These are phyloP conservation scores for Wickerhamiella occidentalis DNA, from an alignment of 805 yeast genomes.

Conservation along the genomic window DNA sequence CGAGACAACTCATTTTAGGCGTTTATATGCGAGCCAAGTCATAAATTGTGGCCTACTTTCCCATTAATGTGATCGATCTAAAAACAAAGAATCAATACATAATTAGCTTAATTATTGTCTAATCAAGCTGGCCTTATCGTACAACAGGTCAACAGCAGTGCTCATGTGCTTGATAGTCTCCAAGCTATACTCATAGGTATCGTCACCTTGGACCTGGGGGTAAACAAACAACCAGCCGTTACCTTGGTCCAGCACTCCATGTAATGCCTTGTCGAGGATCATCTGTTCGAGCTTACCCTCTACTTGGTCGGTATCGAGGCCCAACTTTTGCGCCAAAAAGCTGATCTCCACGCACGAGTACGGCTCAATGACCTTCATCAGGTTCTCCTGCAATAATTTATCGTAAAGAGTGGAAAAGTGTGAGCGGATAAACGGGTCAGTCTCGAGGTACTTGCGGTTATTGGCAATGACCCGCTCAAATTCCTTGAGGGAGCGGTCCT, in stretches of 20 bases:
- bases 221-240: conserved; percentile 93
- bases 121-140: conserved; percentile 82
- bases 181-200: conserved; percentile 75
- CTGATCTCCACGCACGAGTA: conserved; percentile 90
- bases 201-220: conserved; percentile 79
- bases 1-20: too few relatives aligned
- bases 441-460: conserved; percentile 58
- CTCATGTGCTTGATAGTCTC: conserved; percentile 81
- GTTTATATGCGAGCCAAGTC: too few relatives aligned
- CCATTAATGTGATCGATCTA: too few relatives aligned
- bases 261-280: conserved; percentile 91
- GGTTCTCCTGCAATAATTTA: conserved; percentile 80
- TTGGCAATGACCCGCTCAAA: conserved; percentile 71
- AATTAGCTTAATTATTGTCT: neutral
- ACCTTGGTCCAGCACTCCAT: conserved; percentile 95
- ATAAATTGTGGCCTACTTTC: too few relatives aligned
- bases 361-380: conserved; percentile 90
- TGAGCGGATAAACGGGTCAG: conserved; percentile 78
- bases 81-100: neutral
- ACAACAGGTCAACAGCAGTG: conserved; percentile 74
- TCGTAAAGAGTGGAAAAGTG: conserved; percentile 91
- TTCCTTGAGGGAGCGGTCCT: conserved; percentile 79
- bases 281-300: conserved; percentile 92
- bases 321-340: conserved; percentile 78
- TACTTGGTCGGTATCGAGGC: conserved; percentile 73